Conservation (phyloP, 1,284 basidiomycete genomes). For the Apiotrichum veenhuisii region DNA sequence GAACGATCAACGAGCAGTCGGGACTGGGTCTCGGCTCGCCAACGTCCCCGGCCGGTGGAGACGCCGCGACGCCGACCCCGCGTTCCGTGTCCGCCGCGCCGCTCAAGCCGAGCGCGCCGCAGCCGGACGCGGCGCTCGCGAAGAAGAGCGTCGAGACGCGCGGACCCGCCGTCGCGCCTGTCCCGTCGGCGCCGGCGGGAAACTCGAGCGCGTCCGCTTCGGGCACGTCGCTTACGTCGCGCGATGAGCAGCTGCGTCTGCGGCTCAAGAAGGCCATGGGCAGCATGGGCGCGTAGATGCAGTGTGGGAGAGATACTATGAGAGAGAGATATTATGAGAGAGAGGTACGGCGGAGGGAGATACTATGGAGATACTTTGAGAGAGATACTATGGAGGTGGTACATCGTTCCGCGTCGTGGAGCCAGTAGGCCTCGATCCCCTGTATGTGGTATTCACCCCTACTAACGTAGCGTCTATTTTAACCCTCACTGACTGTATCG, state of each 20-base stretch:
- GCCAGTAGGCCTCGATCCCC: too few relatives aligned
- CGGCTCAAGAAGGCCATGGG: constrained; percentile 50
- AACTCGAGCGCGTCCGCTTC: not conserved
- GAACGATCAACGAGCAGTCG: not conserved
- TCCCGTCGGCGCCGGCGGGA: not conserved
- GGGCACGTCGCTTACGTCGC: not conserved
- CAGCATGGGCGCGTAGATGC: constrained; percentile 40
- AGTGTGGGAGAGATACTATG: too few relatives aligned
- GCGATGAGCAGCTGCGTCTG: constrained; percentile 45
- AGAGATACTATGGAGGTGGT: too few relatives aligned
- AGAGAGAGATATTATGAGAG: too few relatives aligned
- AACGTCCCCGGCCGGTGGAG: not conserved
- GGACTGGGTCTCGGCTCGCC: constrained; percentile 2
- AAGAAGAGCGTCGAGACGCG: not conserved
- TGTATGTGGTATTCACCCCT: too few relatives aligned
- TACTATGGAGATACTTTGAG: too few relatives aligned
- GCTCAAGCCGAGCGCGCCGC: not conserved
- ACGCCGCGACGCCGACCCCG: not conserved
- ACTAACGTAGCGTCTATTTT: too few relatives aligned
- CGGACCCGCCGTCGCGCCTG: constrained; percentile 4
- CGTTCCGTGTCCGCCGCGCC: not conserved
- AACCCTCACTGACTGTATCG: too few relatives aligned
- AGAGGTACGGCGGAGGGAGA: too few relatives aligned
- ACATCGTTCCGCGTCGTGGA: too few relatives aligned
- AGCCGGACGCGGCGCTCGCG: not conserved